A percentile compares a stretch with the other conserved stretches of the same genome.
phyloP scores from a whole-genome alignment of 768 basidiomycete genomes.

The Tricholomella constricta region DNA sequence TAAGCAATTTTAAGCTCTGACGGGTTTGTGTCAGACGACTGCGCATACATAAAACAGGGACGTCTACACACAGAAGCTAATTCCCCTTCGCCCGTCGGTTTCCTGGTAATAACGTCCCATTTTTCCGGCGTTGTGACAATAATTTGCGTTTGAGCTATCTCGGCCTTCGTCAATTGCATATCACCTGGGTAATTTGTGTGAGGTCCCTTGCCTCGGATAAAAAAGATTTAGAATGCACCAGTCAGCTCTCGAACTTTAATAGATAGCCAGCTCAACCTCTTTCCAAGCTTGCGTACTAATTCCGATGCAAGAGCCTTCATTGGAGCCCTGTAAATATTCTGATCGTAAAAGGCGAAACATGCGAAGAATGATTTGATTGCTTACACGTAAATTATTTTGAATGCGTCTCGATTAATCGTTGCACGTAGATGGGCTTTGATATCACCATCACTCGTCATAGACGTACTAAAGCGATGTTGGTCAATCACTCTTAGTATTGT shows the following conservation, averaged over 20 bases:
- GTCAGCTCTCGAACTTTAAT: conserved; percentile 91
- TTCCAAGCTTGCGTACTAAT: conserved; percentile 91
- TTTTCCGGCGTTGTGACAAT: conserved; percentile 99
- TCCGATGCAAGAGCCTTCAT: conserved; percentile 99
- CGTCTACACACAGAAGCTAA: conserved; percentile 78
- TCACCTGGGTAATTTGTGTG: conserved; percentile 59
- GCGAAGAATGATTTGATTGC: conserved; percentile 20
- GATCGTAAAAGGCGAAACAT: not conserved
- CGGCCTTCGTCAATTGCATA: conserved; percentile 94
- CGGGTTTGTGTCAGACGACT: not conserved
- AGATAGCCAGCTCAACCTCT: conserved; percentile 83
- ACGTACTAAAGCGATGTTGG: conserved; percentile 52
- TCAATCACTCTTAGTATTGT: conserved; percentile 86
- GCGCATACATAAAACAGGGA: not conserved
- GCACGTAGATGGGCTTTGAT: conserved; percentile 36
- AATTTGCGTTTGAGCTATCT: conserved; percentile 94
- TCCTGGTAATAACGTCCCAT: conserved; percentile 99
- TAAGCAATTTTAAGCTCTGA: conserved; percentile 89
- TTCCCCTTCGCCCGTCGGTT: conserved; percentile 96
- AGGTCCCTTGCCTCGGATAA: not conserved
- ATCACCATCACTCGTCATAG: not conserved
- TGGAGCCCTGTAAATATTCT: conserved; percentile 64
- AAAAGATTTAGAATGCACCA: conserved; percentile 42
- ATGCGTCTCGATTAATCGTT: conserved; percentile 67
- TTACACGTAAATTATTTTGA: conserved; percentile 98